Percentiles rank a stretch among this genome's conserved stretches.
phyloP scores from a whole-genome alignment of 169 alveolate species.

The Neospora caninum region DNA sequence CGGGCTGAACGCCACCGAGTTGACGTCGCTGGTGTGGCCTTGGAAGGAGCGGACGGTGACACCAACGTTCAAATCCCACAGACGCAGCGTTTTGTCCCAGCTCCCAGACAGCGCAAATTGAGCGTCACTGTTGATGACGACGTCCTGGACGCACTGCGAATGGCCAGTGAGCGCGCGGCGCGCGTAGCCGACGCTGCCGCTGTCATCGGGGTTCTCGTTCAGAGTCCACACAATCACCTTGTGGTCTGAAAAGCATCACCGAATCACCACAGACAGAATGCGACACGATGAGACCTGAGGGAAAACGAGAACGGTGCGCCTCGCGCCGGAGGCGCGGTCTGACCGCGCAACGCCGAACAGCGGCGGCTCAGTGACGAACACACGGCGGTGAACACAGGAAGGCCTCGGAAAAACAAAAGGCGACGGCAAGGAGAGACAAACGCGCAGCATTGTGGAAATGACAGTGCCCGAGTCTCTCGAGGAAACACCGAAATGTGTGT shows the following conservation, averaged over 20 bases:
- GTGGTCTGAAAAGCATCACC: constrained; percentile 69
- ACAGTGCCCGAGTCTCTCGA: too few species aligned
- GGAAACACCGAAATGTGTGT: background rate
- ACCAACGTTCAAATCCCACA: constrained; percentile 93
- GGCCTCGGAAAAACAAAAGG: background rate
- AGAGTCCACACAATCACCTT: constrained; percentile 71
- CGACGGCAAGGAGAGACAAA: background rate
- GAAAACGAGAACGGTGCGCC: background rate
- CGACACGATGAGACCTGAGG: background rate
- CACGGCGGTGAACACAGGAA: background rate
- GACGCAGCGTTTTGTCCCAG: constrained; percentile 91
- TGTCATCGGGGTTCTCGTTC: constrained; percentile 60
- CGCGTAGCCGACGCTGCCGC: constrained; percentile 72
- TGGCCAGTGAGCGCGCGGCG: constrained; percentile 87
- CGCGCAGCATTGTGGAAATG: background rate
- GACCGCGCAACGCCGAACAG: background rate
- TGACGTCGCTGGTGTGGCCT: constrained; percentile 94
- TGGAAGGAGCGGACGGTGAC: constrained; percentile 90
- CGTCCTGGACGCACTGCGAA: constrained; percentile 93
- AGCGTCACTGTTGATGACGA: constrained; percentile 93
- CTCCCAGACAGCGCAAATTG: constrained; percentile 95
- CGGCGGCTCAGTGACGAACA: background rate
- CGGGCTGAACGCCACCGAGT: constrained; percentile 97
- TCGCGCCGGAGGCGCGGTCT: background rate
- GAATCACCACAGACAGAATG: background rate